Base-by-base conservation (phyloP, 2,329 filamentous ascomycete species). In the Blastomyces emzantsi region DNA sequence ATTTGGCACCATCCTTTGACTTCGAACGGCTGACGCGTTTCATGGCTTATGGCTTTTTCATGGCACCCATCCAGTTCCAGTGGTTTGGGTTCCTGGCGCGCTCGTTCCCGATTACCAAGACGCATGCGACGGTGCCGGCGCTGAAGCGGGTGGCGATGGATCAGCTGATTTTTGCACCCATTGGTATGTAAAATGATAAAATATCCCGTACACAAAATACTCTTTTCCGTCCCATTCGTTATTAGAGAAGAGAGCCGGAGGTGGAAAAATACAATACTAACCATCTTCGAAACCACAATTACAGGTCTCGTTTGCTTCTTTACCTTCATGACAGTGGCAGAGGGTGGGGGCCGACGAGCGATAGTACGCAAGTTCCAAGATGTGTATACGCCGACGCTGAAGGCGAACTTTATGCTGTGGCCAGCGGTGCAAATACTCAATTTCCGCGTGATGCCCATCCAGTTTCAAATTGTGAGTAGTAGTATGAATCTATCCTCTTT, bases 331-430 rank as follows among this genome's bases (percentile, higher is more conserved):
- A 97, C 94, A 0, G 77, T 97, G 19, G 90, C 93, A 15, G 94
- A 99, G 78, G 94, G 94, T 33, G 94, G 94, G 64, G 91, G 92
- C 41, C 86, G 85, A 70, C 83, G 89, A 65, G 92, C 90, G 8
- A 83, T 99, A 60, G 79, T 82, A 66, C 84, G 87, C 73, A 99
- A 99, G 81, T 87, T 99, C 70, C 85, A 89, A 72, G 93, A 97
- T 73, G 92, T 97, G 78, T 99, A 96, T 74, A 76, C 97, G 64
- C 92, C 93, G 17, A 93, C 94, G 9, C 81, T 99, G 69, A 96
- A 97, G 81, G 92, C 93, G 69, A 99, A 99, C 78, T 99, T 89
- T 71, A 81, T 96, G 70, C 84, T 99, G 30, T 99, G 94, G 94
- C 94, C 94, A 30, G 86, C 90, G 6, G 94, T 99, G 55, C 94